phyloP scores from a whole-genome alignment of 768 basidiomycete species.

The Amanita pallidorosea region DNA sequence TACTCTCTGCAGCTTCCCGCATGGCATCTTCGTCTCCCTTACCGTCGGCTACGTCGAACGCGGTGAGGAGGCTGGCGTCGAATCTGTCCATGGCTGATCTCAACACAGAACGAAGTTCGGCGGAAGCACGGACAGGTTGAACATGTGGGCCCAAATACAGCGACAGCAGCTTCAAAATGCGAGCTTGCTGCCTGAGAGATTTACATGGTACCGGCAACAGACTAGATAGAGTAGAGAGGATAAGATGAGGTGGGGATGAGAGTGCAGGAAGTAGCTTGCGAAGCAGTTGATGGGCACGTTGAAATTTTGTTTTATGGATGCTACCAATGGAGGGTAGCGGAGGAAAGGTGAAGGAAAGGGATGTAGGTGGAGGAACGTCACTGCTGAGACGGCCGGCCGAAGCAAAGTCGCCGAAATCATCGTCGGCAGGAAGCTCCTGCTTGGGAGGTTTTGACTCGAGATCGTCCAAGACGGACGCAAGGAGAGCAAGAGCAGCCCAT shows the following conservation, averaged over 20 bases:
- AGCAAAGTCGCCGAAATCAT: constrained; percentile 87
- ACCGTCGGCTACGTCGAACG: constrained; percentile 82
- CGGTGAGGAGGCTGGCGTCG: constrained; percentile 74
- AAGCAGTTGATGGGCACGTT: constrained; percentile 54
- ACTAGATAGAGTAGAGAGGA: constrained; percentile 47
- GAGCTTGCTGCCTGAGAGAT: constrained; percentile 47
- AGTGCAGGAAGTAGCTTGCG: constrained; percentile 49
- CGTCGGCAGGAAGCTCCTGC: constrained; percentile 43
- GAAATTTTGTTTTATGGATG: constrained; percentile 46
- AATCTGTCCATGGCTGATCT: constrained; percentile 80
- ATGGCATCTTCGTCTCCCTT: constrained; percentile 64
- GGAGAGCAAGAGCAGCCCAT: constrained; percentile 44
- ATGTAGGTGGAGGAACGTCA: constrained; percentile 14
- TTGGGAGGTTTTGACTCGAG: constrained; percentile 36
- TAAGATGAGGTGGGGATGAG: constrained; percentile 51
- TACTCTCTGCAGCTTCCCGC: constrained; percentile 71
- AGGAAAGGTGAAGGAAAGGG: constrained; percentile 5
- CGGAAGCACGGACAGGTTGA: constrained; percentile 64
- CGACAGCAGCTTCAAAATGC: constrained; percentile 60
- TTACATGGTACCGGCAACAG: constrained; percentile 21
- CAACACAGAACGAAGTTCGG: constrained; percentile 49
- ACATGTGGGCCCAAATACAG: constrained; percentile 62
- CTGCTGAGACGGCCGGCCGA: constrained; percentile 30
- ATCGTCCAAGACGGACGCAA: constrained; percentile 43
- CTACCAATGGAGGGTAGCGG: constrained; percentile 17